These are phyloP conservation scores for Escallonia herrerae DNA, from an alignment of 129 eudicot genomes.

Conservation along the genomic window DNA sequence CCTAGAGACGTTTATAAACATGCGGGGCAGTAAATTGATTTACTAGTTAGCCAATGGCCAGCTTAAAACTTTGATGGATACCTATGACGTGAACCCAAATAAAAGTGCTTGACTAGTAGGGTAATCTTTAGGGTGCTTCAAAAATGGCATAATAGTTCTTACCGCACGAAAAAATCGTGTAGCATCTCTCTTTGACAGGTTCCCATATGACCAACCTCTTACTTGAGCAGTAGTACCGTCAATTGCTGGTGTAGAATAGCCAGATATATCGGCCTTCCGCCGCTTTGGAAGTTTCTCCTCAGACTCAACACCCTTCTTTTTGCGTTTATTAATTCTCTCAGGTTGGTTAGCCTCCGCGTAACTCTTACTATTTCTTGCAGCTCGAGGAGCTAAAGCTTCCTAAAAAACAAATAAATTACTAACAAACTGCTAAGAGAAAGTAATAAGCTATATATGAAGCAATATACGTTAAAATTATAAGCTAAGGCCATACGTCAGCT, in stretches of 20 bases:
- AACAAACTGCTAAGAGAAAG: background rate
- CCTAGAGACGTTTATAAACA: no score
- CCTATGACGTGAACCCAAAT: no score
- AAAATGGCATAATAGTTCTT: conserved; percentile 11
- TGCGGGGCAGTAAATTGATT: no score
- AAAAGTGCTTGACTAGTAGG: no score
- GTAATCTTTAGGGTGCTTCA: no score
- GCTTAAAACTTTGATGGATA: no score
- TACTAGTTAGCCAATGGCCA: no score
- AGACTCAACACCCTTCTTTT: conserved; percentile 63
- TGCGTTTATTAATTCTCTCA: conserved; percentile 65
- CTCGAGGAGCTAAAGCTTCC: conserved; percentile 97
- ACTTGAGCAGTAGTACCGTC: conserved; percentile 94
- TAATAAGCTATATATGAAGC: conserved; percentile 2
- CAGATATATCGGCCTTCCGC: conserved; percentile 58
- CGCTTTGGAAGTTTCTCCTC: conserved; percentile 60
- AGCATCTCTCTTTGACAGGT: conserved; percentile 94
- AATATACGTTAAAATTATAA: background rate
- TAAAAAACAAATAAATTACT: conserved; percentile 15
- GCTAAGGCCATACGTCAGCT: conserved; percentile 53
- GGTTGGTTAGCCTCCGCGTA: conserved; percentile 69
- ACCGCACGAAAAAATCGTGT: conserved; percentile 88
- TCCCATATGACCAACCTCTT: conserved; percentile 94
- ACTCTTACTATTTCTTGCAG: conserved; percentile 84
- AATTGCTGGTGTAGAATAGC: conserved; percentile 53